Base-by-base conservation (phyloP, 106 monocot genomes). In the Iris macrosiphon region DNA sequence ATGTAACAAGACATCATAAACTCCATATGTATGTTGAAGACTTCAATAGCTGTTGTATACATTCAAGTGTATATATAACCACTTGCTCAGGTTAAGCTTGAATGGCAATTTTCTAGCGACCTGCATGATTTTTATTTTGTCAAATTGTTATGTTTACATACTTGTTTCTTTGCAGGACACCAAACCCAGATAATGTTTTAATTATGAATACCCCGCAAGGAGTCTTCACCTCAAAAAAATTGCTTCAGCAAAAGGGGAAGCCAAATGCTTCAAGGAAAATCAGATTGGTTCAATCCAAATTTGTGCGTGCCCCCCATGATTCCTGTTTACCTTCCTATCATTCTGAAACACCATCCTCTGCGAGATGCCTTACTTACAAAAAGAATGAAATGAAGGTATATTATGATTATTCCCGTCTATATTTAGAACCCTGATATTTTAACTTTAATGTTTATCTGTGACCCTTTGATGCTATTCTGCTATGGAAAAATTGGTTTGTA, bases 171-270 rank as follows among this genome's bases (percentile, higher is more conserved):
- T 67, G 35, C 61, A 96, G 95, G 79, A 43, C 59, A 57, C 95
- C 95, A 41, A 85, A 96, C 54, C 79, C 85, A 61, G 89, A 96
- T 61, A 89, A 60, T 61, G 89, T 80, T 29, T 77, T 96, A 40
- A 72, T 86, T 10, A 72, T 96, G 47, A 61, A 96, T 38, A 85
- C 85, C 1, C 82, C 95, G 25, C 16, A 16, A 26, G 89, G 95
- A 27, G 65, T 89, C 26, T 66, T 89, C 61, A 82, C 85, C 53
- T 75, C 89, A 30, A 96, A 78, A 78, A 79, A 60, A 55, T 59
- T 86, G 65, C 76, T 74, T 13, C 75, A 73, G 20, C 72, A 72
- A 41, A 82, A 77, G 49, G 77, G 65, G 6, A 84, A 80, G 27
- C 53, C 32, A 39, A 43, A 51, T 12, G 60, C 68, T 46, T 74